Conservation (phyloP, 345 rosid genomes). For the Stellera chamaejasme region DNA sequence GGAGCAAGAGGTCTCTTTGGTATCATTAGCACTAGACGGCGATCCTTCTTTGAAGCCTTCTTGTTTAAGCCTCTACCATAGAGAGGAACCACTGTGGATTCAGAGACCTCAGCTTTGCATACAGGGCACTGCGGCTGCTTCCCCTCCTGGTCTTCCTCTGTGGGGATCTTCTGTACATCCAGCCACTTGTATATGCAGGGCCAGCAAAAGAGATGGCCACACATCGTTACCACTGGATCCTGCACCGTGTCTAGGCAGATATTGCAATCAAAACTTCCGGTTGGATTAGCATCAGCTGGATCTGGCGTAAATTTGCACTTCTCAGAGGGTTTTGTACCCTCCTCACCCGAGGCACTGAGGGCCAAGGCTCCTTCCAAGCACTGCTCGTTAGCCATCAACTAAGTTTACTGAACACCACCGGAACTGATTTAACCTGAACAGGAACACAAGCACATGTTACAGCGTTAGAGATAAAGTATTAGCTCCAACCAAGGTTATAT, state of each 20-base stretch:
- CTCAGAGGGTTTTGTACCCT: constrained; percentile 21
- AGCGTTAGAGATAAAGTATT: not conserved
- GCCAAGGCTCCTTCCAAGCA: constrained; percentile 23
- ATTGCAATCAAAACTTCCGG: constrained; percentile 58
- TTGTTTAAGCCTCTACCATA: constrained; percentile 57
- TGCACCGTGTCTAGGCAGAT: constrained; percentile 75
- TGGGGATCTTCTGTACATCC: constrained; percentile 27
- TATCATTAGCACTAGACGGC: constrained; percentile 24
- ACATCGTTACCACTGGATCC: constrained; percentile 84
- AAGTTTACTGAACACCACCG: not conserved
- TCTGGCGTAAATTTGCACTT: constrained; percentile 17
- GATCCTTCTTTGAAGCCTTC: constrained; percentile 21
- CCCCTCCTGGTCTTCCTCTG: constrained; percentile 22
- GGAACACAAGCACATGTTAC: not conserved
- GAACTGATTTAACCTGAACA: constrained; percentile 12
- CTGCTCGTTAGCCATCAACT: constrained; percentile 24
- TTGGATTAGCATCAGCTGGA: constrained; percentile 16
- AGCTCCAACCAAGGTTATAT: not conserved
- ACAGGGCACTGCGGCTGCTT: constrained; percentile 74
- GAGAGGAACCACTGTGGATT: constrained; percentile 64
- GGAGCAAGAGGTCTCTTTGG: constrained; percentile 51
- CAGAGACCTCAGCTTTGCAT: constrained; percentile 73
- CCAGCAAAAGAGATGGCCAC: constrained; percentile 97
- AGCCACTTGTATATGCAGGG: constrained; percentile 96
- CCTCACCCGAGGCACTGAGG: constrained; percentile 23